Evolutionary conservation across 768 basidiomycete species (phyloP), one percentile per base, ranked within the genome.

Genomic region (Candolleomyces eurysporus): DNA sequence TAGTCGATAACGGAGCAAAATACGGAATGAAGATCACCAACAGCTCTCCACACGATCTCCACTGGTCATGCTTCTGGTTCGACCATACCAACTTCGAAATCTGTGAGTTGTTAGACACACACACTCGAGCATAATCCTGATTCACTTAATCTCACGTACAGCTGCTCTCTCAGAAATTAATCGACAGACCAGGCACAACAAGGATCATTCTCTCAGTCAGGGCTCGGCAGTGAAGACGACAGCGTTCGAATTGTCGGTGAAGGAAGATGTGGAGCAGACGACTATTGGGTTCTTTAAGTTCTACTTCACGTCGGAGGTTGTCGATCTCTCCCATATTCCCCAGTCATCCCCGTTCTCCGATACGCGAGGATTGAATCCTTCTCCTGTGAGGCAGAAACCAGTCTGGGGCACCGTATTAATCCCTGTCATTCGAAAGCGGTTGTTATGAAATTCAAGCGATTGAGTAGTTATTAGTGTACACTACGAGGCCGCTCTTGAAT

Each of bases 261-360:
- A 1, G 70, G 67, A 26, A 26, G 26, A 26, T 2, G 68, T 78
- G 48, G 61, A 67, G 2, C 53, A 26, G 26, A 26, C 72, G 21
- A 78, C 81, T 50, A 69, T 81, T 3, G 77, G 79, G 7, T 78
- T 76, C 57, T 70, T 82, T 53, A 80, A 79, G 59, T 63, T 82
- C 9, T 67, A 21, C 63, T 73, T n/a, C 65, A 65, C 8, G 58
- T 68, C 0, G 5, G 45, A 17, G 59, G 65, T 26, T 66, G 14
- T 61, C 17, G 60, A 61, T 17, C 40, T 55, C 8, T 61, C 60
- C 17, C 60, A 61, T 61, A 30, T 61, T 40, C 53, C 60, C 17
- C 54, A 49, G 26, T 13, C 17, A 16, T 52, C 7, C 2, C 60
- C 60, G 14, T 61, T 61, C 32, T 10, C n/a, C 5, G 46, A 26